Evolutionary conservation across 1,284 basidiomycete genomes (phyloP), one percentile per base, ranked within the genome.

Genomic region (Tylopilus orsonianus): DNA sequence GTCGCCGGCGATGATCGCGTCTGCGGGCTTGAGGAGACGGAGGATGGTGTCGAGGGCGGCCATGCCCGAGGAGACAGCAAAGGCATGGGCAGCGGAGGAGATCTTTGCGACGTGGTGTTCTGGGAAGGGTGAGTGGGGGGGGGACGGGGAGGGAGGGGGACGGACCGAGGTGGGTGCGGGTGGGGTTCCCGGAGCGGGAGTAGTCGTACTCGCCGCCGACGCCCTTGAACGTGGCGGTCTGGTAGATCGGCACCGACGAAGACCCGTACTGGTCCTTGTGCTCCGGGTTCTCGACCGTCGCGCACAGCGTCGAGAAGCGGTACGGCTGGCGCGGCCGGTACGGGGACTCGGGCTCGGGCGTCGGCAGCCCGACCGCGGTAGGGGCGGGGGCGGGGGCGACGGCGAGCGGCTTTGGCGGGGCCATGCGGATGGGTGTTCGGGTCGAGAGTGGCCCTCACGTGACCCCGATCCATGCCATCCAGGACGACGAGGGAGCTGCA

Each of bases 211-310:
- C 79, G 43, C 90, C 91, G 20, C 81, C 81, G 44, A 97, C 75
- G 42, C 97, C 97, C 73, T 99, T 99, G 83, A 99, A 99, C 1
- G 97, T 99, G 18, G 97, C 87, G 1, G 92, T 90, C 75, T 98
- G 95, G 73, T 99, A 99, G 69, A 99, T 98, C 18, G 97, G 97
- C 0, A 97, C 90, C 9, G 87, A 90, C 55, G 90, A 93, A 49
- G 93, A 87, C 34, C 93, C 94, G 68, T 96, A 91, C 72, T 97
- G 96, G 72, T 99, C 97, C 70, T 96, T 94, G 72, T 90, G 88
- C 54, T 79, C 78, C 0, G 87, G 81, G 56, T 83, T 82, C 62
- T 98, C 95, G 53, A 97, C 92, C 3, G 94, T 96, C 19, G 93
- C 94, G 59, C 93, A 94, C 55, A 91, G 75, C 8, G 92, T 93